Percentiles rank a stretch among this genome's conserved stretches.
phyloP scores from a whole-genome alignment of 2,329 filamentous ascomycete genomes.

The Dactylellina drechsleri region DNA sequence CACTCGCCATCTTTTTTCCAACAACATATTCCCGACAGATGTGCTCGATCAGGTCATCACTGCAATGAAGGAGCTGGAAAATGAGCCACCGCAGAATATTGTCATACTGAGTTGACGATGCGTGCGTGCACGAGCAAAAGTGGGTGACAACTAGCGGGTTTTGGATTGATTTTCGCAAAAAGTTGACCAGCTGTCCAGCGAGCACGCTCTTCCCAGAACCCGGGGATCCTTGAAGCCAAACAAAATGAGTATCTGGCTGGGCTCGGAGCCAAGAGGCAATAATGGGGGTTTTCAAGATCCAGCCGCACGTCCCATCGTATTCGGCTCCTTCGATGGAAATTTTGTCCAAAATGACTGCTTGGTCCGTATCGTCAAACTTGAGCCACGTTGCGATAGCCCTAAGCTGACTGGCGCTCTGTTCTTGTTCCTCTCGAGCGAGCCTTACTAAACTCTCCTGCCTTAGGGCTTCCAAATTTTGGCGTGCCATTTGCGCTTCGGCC shows the following conservation, averaged over 20 bases:
- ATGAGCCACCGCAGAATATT: conserved; percentile 60
- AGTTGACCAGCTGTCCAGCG: conserved; percentile 59
- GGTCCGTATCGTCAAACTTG: too few relatives aligned
- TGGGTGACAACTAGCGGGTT: conserved; percentile 59
- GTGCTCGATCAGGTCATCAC: conserved; percentile 58
- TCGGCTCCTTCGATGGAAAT: too few relatives aligned
- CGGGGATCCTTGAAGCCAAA: conserved; percentile 61
- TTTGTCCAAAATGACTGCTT: too few relatives aligned
- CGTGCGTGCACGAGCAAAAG: conserved; percentile 58
- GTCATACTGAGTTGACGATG: conserved; percentile 60
- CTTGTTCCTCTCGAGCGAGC: too few relatives aligned
- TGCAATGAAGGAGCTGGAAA: conserved; percentile 58
- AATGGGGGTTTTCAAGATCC: too few relatives aligned
- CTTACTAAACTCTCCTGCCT: too few relatives aligned
- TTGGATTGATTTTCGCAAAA: conserved; percentile 54
- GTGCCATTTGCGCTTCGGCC: too few relatives aligned
- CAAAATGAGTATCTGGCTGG: conserved; percentile 54
- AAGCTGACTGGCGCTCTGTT: too few relatives aligned
- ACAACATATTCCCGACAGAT: conserved; percentile 58
- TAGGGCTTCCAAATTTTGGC: too few relatives aligned
- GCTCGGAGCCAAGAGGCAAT: conserved; percentile 57
- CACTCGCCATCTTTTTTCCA: conserved; percentile 54
- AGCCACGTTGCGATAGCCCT: too few relatives aligned
- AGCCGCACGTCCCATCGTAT: too few relatives aligned
- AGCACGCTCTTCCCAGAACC: conserved; percentile 62